Evolutionary conservation across 2,329 filamentous ascomycete genomes (phyloP), one percentile per base, ranked within the genome.

Genomic region (Ceratocystis cacaofunesta): DNA sequence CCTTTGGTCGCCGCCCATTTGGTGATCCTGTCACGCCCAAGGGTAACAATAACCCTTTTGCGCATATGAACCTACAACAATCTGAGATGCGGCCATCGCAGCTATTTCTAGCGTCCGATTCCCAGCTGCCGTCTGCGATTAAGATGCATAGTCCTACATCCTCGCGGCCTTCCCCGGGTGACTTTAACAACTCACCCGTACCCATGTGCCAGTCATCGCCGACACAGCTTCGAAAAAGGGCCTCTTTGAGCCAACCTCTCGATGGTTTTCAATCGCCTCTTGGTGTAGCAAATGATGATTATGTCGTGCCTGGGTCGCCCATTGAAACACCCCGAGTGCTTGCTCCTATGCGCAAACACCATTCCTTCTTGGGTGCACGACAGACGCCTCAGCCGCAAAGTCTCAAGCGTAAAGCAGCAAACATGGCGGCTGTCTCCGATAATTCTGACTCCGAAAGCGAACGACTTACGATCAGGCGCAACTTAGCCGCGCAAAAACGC

Each of bases 91-190:
- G 71, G 7, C 70, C 72, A 6, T 70, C 80, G 6, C 81, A 85
- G 70, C 74, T 85, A 7, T 85, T 85, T 69, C 77, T 75, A 0
- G 78, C 80, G 68, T 84, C 63, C 3, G 66, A 67, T 55, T 63
- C 82, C 0, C 82, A 82, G 68, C 75, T 75, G 41, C 83, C 82
- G 1, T 83, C 82, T 1, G 80, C 76, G 1, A 70, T 78, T 17
- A 82, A 78, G 69, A 75, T 74, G 28, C 72, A 75, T 58, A 84
- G 81, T 66, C 82, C 82, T 22, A 84, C 82, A 0, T 84, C 81
- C 1, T 84, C 82, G 1, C 76, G 82, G 10, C 82, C 82, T 0
- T 85, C 82, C 1, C 82, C 82, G 0, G 74, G 77, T 52, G 69
- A 78, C 3, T 77, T 80, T 10, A 71, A 75, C 28, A 75, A 80